These are phyloP conservation scores for Camelina sativa DNA, from an alignment of 345 rosid species.

Conservation along the genomic window DNA sequence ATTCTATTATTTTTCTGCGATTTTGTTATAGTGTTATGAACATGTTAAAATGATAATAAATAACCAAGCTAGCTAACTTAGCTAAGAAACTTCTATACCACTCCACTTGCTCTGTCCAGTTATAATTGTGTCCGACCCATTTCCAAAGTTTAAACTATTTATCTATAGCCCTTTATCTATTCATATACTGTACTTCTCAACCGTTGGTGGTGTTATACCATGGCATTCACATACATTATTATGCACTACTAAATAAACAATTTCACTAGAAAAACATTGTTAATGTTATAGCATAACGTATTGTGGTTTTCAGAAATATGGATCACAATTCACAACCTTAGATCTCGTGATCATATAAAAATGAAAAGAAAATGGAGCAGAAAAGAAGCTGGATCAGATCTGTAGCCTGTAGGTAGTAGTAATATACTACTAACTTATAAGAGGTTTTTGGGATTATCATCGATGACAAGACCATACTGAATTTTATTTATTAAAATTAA, in stretches of 20 bases:
- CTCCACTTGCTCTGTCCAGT: slow-evolving; percentile 39
- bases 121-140: slow-evolving; percentile 37
- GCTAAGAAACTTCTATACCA: slow-evolving; percentile 24
- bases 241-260: neutral
- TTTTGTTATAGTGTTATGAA: neutral
- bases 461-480: slow-evolving; percentile 25
- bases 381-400: slow-evolving; percentile 32
- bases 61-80: slow-evolving; percentile 12
- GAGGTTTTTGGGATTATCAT: slow-evolving; percentile 27
- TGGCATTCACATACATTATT: slow-evolving; percentile 8
- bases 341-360: slow-evolving; percentile 28
- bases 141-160: slow-evolving; percentile 11
- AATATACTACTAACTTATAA: neutral
- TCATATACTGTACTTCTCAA: neutral
- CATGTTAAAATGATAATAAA: neutral
- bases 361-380: slow-evolving; percentile 17
- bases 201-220: slow-evolving; percentile 14
- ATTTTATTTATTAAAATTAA: slow-evolving; percentile 25
- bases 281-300: slow-evolving; percentile 3
- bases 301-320: neutral
- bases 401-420: slow-evolving; percentile 20
- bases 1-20: neutral
- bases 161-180: neutral
- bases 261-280: neutral
- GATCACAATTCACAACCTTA: slow-evolving; percentile 1